Conservation (phyloP, 345 rosid genomes). For the Firmiana major region DNA sequence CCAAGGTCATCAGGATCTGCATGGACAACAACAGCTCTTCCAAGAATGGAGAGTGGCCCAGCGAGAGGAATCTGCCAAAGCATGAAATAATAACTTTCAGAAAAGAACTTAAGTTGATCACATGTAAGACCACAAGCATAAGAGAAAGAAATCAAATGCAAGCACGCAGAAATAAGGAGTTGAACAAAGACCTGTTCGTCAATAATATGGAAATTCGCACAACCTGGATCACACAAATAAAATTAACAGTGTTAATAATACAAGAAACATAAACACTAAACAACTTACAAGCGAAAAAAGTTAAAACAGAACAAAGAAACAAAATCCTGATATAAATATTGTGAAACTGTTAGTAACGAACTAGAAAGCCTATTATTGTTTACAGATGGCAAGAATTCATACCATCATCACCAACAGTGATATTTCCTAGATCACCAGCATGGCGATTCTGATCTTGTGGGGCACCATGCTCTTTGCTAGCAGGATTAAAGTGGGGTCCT, state of each 20-base stretch:
- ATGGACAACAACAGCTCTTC: slow-evolving; percentile 95
- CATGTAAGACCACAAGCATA: no score
- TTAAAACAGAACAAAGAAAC: neutral
- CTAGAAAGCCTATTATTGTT: neutral
- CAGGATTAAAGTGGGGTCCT: slow-evolving; percentile 95
- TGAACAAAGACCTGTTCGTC: slow-evolving; percentile 51
- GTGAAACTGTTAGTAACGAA: neutral
- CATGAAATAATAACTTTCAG: neutral
- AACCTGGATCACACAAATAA: slow-evolving; percentile 46
- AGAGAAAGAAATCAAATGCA: neutral
- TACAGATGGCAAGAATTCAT: slow-evolving; percentile 11
- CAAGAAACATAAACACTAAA: neutral
- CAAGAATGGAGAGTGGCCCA: slow-evolving; percentile 74
- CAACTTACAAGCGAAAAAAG: neutral
- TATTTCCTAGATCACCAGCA: slow-evolving; percentile 93
- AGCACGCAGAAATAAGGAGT: neutral
- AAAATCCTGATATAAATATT: neutral
- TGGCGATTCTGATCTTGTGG: slow-evolving; percentile 82
- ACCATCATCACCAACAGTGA: slow-evolving; percentile 80
- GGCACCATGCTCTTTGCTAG: slow-evolving; percentile 80
- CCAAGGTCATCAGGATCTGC: slow-evolving; percentile 96
- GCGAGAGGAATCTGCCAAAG: slow-evolving; percentile 65
- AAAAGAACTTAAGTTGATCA: neutral
- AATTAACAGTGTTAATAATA: neutral
- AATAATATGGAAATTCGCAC: slow-evolving; percentile 48